A percentile compares a stretch with the other conserved stretches of the same genome.
Conservation (phyloP, 768 basidiomycete genomes). For the Calocybe cyanea region DNA sequence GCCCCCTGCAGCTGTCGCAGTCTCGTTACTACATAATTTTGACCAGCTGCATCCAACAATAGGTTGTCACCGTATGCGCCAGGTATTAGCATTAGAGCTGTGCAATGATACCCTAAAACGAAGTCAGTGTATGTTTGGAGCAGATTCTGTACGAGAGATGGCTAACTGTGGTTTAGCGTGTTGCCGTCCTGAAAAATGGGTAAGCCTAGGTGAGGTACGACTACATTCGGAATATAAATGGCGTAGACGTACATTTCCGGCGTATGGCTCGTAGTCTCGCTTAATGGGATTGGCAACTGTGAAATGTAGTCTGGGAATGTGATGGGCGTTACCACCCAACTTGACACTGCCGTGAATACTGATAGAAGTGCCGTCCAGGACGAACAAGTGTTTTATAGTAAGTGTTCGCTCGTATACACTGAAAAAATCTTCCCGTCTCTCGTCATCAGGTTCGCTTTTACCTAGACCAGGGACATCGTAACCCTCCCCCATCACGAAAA, state of each 20-base stretch:
- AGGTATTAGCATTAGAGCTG: slow-evolving; percentile 11
- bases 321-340: slow-evolving; percentile 16
- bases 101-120: slow-evolving; percentile 8
- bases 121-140: background rate
- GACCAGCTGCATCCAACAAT: background rate
- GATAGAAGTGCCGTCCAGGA: slow-evolving; percentile 25
- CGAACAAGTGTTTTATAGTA: slow-evolving; percentile 24
- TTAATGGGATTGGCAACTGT: slow-evolving; percentile 29
- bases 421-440: slow-evolving; percentile 10
- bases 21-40: background rate
- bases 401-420: slow-evolving; percentile 19
- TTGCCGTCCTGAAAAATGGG: slow-evolving; percentile 13
- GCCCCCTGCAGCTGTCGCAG: background rate
- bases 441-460: slow-evolving; percentile 6
- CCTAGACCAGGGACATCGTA: slow-evolving; percentile 2
- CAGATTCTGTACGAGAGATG: background rate
- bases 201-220: background rate
- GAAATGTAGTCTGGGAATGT: slow-evolving; percentile 33
- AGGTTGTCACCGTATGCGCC: slow-evolving; percentile 2
- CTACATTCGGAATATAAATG: background rate
- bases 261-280: slow-evolving; percentile 36
- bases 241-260: slow-evolving; percentile 32
- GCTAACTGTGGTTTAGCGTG: slow-evolving; percentile 27
- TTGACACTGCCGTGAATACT: slow-evolving; percentile 12
- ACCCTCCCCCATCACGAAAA: background rate